Evolutionary conservation across 2,329 filamentous ascomycete genomes (phyloP).

Genomic region (Penicillium sp.): DNA sequence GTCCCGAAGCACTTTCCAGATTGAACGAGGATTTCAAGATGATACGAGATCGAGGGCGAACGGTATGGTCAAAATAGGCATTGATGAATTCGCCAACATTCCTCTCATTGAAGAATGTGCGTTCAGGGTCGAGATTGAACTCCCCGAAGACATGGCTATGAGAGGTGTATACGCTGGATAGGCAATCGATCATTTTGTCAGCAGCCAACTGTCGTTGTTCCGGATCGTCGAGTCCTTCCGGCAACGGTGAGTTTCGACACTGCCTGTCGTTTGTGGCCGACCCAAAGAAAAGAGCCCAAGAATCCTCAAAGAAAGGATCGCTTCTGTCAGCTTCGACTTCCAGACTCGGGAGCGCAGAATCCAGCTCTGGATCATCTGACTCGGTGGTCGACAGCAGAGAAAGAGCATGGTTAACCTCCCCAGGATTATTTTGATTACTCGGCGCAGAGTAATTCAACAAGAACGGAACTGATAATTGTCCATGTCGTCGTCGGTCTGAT

Average conservation of each 20-base stretch:
- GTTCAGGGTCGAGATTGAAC: background rate
- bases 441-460: constrained; percentile 14
- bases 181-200: constrained; percentile 1
- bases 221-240: constrained; percentile 3
- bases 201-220: background rate
- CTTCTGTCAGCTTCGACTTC: background rate
- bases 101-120: constrained; percentile 5
- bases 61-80: constrained; percentile 16
- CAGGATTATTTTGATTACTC: constrained; percentile 2
- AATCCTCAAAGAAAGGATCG: constrained; percentile 2
- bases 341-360: constrained; percentile 10
- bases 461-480: constrained; percentile 11
- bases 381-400: constrained; percentile 10
- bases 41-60: constrained; percentile 16
- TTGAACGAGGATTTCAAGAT: constrained; percentile 12
- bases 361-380: background rate
- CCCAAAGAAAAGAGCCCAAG: constrained; percentile 14
- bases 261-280: background rate
- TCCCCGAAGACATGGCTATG: background rate
- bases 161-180: background rate
- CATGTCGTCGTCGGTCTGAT: background rate
- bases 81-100: constrained; percentile 7
- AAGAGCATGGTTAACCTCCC: constrained; percentile 13
- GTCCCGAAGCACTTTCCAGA: constrained; percentile 1
- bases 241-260: background rate